Percentiles rank a stretch among this genome's conserved stretches.
phyloP scores from a whole-genome alignment of 352 stramenopile species.

The Phytophthora hybrid region DNA sequence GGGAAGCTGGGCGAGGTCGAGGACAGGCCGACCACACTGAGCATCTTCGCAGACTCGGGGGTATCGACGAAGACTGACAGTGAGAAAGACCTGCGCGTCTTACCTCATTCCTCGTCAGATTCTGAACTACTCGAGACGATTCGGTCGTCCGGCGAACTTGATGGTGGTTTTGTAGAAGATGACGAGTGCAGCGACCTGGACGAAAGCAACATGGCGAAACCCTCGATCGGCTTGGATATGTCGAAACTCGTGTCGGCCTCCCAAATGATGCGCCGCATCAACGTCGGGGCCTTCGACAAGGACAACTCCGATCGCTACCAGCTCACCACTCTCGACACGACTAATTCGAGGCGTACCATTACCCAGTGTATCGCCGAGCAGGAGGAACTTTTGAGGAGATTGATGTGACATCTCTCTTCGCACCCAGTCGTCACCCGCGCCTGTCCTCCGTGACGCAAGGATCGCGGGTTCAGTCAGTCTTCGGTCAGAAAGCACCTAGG shows the following conservation, averaged over 20 bases:
- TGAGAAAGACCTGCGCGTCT: slow-evolving; percentile 23
- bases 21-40: slow-evolving; percentile 7
- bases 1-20: slow-evolving; percentile 14
- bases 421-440: too few species aligned
- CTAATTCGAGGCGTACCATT: slow-evolving; percentile 29
- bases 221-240: slow-evolving; percentile 36
- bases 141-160: slow-evolving; percentile 32
- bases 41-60: slow-evolving; percentile 29
- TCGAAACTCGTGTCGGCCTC: slow-evolving; percentile 37
- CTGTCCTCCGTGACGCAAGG: too few species aligned
- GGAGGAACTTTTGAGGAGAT: slow-evolving; percentile 37
- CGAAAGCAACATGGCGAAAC: background rate
- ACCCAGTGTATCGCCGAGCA: slow-evolving; percentile 45
- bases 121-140: slow-evolving; percentile 45
- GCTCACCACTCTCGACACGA: slow-evolving; percentile 1
- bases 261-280: slow-evolving; percentile 38
- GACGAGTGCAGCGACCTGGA: slow-evolving; percentile 19
- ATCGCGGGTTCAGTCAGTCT: too few species aligned
- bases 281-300: slow-evolving; percentile 26
- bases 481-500: too few species aligned
- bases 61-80: slow-evolving; percentile 35
- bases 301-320: slow-evolving; percentile 4
- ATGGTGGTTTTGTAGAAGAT: slow-evolving; percentile 33
- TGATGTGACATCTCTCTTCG: too few species aligned
- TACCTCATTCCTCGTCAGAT: slow-evolving; percentile 28